A percentile compares a stretch with the other conserved stretches of the same genome.
phyloP scores from a whole-genome alignment of 2,329 filamentous ascomycete species.

The Botrytis byssoidea region DNA sequence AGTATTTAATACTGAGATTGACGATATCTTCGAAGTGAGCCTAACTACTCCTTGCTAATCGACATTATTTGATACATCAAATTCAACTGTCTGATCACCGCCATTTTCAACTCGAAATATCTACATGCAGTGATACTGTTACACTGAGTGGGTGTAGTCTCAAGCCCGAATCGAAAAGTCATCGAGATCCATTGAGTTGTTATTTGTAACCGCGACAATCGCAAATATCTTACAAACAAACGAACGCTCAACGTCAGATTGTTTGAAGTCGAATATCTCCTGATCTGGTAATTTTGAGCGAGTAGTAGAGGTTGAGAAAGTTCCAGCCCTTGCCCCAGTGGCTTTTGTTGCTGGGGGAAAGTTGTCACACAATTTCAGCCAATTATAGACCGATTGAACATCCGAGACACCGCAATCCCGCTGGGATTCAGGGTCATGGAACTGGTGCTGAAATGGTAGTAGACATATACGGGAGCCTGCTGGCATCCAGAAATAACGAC shows the following conservation, averaged over 20 bases:
- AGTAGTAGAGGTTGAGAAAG: background rate
- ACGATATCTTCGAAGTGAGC: background rate
- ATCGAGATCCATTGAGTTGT: background rate
- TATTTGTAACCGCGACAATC: background rate
- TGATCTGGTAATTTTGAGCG: conserved; percentile 3
- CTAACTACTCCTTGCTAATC: background rate
- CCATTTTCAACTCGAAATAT: background rate
- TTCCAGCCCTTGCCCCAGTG: background rate
- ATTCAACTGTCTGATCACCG: background rate
- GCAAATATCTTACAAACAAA: background rate
- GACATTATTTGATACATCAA: background rate
- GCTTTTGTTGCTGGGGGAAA: conserved; percentile 4
- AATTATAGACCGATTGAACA: background rate
- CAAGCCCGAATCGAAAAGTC: background rate
- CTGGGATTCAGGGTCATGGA: background rate
- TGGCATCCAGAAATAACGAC: background rate
- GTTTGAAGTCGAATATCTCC: background rate
- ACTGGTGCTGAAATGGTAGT: background rate
- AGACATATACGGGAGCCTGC: too few species aligned
- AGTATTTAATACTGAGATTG: background rate
- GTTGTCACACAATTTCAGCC: background rate
- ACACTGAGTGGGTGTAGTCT: background rate
- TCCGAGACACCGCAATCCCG: background rate
- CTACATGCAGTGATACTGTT: background rate
- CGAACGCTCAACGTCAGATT: background rate